phyloP scores from a whole-genome alignment of 2,329 filamentous ascomycete species.

The Atkinsonella hypoxylon region DNA sequence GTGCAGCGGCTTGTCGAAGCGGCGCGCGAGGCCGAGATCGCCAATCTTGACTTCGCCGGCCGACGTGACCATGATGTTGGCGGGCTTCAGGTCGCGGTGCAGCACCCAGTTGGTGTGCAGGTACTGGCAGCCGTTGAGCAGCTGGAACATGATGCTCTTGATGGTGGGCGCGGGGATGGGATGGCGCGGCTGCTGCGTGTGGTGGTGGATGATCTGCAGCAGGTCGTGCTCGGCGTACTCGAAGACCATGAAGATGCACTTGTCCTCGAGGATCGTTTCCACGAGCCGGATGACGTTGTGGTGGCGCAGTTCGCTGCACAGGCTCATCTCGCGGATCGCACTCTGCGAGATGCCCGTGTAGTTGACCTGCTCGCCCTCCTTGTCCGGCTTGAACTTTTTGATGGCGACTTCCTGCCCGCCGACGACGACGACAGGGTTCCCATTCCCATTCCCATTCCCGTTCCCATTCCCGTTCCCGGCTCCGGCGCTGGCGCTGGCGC shows the following conservation, averaged over 20 bases:
- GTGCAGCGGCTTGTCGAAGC: slow-evolving; percentile 90
- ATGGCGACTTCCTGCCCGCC: slow-evolving; percentile 78
- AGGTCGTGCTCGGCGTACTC: slow-evolving; percentile 97
- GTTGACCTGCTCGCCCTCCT: slow-evolving; percentile 86
- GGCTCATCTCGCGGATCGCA: slow-evolving; percentile 91
- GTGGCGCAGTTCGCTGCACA: slow-evolving; percentile 86
- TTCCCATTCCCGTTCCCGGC: too few species aligned
- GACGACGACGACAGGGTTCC: too few species aligned
- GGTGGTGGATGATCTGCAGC: slow-evolving; percentile 95
- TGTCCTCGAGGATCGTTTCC: slow-evolving; percentile 95
- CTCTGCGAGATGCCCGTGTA: slow-evolving; percentile 98
- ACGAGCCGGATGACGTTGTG: slow-evolving; percentile 81
- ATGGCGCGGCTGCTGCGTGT: slow-evolving; percentile 78
- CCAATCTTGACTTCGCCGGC: slow-evolving; percentile 86
- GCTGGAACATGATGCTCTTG: slow-evolving; percentile 89
- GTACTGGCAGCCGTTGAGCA: slow-evolving; percentile 89
- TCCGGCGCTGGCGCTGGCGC: slow-evolving; percentile 23
- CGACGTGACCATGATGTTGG: slow-evolving; percentile 97
- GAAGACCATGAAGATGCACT: slow-evolving; percentile 99
- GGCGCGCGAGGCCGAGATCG: slow-evolving; percentile 78
- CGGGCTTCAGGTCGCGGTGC: slow-evolving; percentile 91
- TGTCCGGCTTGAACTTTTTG: slow-evolving; percentile 99
- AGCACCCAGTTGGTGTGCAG: slow-evolving; percentile 95
- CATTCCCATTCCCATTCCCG: too few species aligned
- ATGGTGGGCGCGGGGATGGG: slow-evolving; percentile 82